Base-by-base conservation (phyloP, 2,329 filamentous ascomycete species). In the Talaromyces atroroseus region DNA sequence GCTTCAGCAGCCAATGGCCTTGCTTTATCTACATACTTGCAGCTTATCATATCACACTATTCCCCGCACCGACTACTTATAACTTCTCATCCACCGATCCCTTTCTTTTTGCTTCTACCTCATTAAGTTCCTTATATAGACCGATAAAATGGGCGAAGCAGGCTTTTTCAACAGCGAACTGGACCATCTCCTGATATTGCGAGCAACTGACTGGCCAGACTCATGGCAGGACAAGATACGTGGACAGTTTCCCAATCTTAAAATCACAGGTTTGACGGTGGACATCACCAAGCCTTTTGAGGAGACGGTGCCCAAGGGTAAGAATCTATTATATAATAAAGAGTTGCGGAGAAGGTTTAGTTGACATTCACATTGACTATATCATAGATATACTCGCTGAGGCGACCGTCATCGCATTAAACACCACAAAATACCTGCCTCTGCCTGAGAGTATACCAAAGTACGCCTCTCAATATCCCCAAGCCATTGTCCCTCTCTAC, bases 391-490 rank as follows among this genome's bases (percentile, higher is more conserved):
- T 54, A 8, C 56, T 58, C 8, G 11, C 47, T 32, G 24, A 40
- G 32, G 51, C 56, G 40, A 58, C 50, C 3, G 26, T 58, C 26
- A 58, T 58, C 20, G 56, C 38, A n/a, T 2, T 58, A 5, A 45
- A 5, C 32, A 49, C 52, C 10, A 14, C 21, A 44, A 32, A 40
- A 34, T 40, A 54, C 45, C 51, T 58, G n/a, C 56, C 56, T 10
- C 36, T 54, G 7, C 56, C 56, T 14, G 56, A 58, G 14, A 58
- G 56, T 46, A 42, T 58, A 32, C 56, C 56, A 45, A 36, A 58
- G 56, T 58, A 50, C 12, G n/a, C 23, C 11, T n/a, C 3, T 32
- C 18, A 5, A 12, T 23, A 18, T 7, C 3, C 10, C 10, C 8
- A n/a, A 26, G 24, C 24, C 24, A 26, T 26, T 7, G 24, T 20